phyloP scores from a whole-genome alignment of 2,329 filamentous ascomycete species.

The Hymenoscyphus repandus region DNA sequence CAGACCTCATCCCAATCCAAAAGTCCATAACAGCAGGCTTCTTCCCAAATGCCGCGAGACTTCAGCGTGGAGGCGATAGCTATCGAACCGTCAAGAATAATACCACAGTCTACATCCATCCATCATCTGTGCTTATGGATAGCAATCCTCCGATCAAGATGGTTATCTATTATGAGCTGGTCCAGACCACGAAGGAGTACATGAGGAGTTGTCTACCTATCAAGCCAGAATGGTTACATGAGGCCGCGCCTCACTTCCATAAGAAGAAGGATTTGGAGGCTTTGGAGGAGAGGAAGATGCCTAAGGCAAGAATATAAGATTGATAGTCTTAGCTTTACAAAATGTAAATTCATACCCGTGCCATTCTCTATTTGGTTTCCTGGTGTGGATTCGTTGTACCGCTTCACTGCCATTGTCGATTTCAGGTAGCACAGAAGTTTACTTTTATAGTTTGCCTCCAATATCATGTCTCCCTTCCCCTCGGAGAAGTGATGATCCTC shows the following conservation, averaged over 20 bases:
- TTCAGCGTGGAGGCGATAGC: slow-evolving; percentile 77
- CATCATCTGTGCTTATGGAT: slow-evolving; percentile 74
- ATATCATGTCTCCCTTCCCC: no score
- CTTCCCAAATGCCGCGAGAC: slow-evolving; percentile 83
- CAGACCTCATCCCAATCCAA: slow-evolving; percentile 73
- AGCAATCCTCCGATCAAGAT: slow-evolving; percentile 71
- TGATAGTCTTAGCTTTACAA: no score
- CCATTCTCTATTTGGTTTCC: no score
- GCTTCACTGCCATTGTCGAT: no score
- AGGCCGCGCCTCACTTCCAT: slow-evolving; percentile 91
- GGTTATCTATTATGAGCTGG: slow-evolving; percentile 81
- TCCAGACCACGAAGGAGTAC: slow-evolving; percentile 84
- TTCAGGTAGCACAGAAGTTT: no score
- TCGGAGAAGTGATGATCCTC: no score
- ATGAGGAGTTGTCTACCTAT: slow-evolving; percentile 85
- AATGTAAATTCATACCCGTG: no score
- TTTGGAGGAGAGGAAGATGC: slow-evolving; percentile 8
- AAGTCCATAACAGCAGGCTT: slow-evolving; percentile 88
- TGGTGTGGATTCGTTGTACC: no score
- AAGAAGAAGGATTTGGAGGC: slow-evolving; percentile 86
- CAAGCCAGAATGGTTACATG: slow-evolving; percentile 76
- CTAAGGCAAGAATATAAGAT: slow-evolving; percentile 1
- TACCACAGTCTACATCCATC: slow-evolving; percentile 86
- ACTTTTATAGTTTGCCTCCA: no score
- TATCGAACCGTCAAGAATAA: slow-evolving; percentile 92